Evolutionary conservation across 163 green algal genomes (phyloP).

Genomic region (Scenedesmus sp.): DNA sequence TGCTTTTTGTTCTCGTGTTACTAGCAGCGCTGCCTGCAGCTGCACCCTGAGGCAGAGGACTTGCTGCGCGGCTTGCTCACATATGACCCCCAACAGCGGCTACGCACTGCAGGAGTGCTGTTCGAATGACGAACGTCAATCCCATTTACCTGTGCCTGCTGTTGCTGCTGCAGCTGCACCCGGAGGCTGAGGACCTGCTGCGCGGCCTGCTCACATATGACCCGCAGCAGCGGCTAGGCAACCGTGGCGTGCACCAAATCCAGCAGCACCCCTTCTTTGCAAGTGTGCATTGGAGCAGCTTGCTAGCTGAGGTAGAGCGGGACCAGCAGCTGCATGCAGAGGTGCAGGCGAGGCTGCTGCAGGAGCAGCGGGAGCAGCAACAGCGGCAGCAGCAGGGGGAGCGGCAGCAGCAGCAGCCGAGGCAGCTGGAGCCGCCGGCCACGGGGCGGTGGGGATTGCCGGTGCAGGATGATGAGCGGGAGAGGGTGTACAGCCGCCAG

Average conservation of each 20-base stretch:
- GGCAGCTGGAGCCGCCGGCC: not conserved
- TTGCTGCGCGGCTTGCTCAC: conserved; percentile 85
- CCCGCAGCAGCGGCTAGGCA: conserved; percentile 84
- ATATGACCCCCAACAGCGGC: not conserved
- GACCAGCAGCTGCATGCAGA: conserved; percentile 29
- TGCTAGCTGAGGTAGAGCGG: conserved; percentile 74
- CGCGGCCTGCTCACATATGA: conserved; percentile 83
- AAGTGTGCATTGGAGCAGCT: conserved; percentile 88
- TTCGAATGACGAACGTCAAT: no score
- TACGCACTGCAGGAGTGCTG: not conserved
- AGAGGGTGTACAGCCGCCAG: not conserved
- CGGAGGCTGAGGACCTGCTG: conserved; percentile 75
- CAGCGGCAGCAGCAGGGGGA: not conserved
- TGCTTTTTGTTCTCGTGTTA: not conserved
- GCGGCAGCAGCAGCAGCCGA: conserved; percentile 3
- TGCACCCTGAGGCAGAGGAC: conserved; percentile 53
- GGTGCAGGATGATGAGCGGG: not conserved
- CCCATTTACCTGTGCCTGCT: not conserved
- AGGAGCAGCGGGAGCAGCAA: conserved; percentile 11
- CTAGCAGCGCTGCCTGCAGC: not conserved
- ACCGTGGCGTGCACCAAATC: conserved; percentile 91
- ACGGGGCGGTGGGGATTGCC: not conserved
- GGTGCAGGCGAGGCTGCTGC: not conserved
- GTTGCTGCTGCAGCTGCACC: conserved; percentile 37
- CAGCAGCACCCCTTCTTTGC: conserved; percentile 95